Conservation (phyloP, 202 grass and related monocot genomes). For the Elaeis oleifera region DNA sequence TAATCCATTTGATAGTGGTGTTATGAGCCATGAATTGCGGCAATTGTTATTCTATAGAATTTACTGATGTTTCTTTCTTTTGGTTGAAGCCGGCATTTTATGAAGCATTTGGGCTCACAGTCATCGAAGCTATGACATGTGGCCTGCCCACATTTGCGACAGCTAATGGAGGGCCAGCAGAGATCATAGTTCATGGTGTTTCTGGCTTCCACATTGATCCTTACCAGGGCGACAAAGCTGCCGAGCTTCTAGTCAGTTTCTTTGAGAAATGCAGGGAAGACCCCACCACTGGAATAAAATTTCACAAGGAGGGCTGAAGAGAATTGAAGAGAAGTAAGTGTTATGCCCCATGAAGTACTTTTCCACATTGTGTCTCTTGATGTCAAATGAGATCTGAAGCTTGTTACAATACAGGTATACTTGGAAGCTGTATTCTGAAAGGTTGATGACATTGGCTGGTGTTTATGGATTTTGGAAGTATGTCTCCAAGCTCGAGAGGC, state of each 20-base stretch:
- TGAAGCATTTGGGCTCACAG: constrained; percentile 78
- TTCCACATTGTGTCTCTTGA: neutral
- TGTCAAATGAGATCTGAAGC: neutral
- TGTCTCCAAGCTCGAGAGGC: constrained; percentile 74
- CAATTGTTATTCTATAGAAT: neutral
- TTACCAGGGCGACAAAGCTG: constrained; percentile 74
- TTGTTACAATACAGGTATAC: constrained; percentile 48
- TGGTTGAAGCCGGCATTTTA: constrained; percentile 70
- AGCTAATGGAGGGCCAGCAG: constrained; percentile 72
- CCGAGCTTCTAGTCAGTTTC: constrained; percentile 73
- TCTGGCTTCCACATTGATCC: constrained; percentile 91
- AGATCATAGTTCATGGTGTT: constrained; percentile 81
- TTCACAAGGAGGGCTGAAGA: constrained; percentile 59
- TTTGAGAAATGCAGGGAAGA: constrained; percentile 63
- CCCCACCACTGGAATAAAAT: constrained; percentile 67
- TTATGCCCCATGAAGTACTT: neutral
- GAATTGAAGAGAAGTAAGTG: constrained; percentile 77
- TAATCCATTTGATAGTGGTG: too few species aligned
- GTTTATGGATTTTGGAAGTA: constrained; percentile 95
- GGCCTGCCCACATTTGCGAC: constrained; percentile 89
- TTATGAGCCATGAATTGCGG: too few species aligned
- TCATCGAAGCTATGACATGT: constrained; percentile 83
- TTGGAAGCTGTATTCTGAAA: constrained; percentile 95
- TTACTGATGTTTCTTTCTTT: neutral
- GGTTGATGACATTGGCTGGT: constrained; percentile 86